These are phyloP conservation scores for Kazachstania taianensis DNA, from an alignment of 805 yeast genomes.

Conservation along the genomic window DNA sequence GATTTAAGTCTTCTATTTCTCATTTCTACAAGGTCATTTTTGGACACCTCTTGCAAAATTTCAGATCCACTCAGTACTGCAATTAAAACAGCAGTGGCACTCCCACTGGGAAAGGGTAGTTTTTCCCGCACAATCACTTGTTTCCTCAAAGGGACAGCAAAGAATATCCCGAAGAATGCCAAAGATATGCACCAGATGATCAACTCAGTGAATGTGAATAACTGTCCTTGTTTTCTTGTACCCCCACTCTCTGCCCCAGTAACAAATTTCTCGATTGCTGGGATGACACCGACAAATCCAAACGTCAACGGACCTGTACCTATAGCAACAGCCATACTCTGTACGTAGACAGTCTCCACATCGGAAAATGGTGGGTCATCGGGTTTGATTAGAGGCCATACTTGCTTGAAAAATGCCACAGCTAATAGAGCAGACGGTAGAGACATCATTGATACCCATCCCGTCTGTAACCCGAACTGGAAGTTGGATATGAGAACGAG, in stretches of 20 bases:
- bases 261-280: slow-evolving; percentile 86
- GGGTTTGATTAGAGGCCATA: slow-evolving; percentile 28
- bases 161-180: slow-evolving; percentile 91
- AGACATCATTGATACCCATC: slow-evolving; percentile 99
- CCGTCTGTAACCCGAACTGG: slow-evolving; percentile 94
- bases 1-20: slow-evolving; percentile 16
- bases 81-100: slow-evolving; percentile 90
- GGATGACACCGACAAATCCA: slow-evolving; percentile 91
- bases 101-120: slow-evolving; percentile 87
- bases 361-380: slow-evolving; percentile 51
- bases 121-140: slow-evolving; percentile 85
- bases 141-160: slow-evolving; percentile 78
- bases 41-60: slow-evolving; percentile 30
- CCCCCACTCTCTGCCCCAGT: slow-evolving; percentile 67
- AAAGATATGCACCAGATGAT: slow-evolving; percentile 77
- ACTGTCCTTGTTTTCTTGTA: slow-evolving; percentile 23
- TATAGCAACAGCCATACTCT: slow-evolving; percentile 89
- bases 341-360: slow-evolving; percentile 89
- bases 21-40: slow-evolving; percentile 28
- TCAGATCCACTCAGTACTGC: slow-evolving; percentile 74
- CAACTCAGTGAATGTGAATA: slow-evolving; percentile 41
- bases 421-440: slow-evolving; percentile 87
- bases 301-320: slow-evolving; percentile 96
- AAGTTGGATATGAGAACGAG: slow-evolving; percentile 80
- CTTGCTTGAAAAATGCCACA: slow-evolving; percentile 64